Evolutionary conservation across 345 rosid species (phyloP).

Genomic region (Corchorus olitorius): DNA sequence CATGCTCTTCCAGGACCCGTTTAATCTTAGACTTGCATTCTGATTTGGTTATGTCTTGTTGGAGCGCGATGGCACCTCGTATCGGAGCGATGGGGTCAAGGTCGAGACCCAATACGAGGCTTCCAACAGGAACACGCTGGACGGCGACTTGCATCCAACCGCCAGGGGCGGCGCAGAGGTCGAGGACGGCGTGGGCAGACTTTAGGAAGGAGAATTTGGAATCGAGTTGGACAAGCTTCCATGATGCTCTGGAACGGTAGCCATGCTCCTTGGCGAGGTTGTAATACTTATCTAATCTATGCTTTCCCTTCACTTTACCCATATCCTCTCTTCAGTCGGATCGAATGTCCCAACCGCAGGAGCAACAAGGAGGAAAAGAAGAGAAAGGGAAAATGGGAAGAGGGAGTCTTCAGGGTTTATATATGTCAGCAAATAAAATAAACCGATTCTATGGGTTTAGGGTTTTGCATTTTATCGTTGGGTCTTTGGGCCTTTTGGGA

Average conservation of each 20-base stretch:
- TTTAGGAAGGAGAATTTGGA: constrained; percentile 65
- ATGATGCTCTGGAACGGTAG: constrained; percentile 90
- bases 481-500: neutral
- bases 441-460: neutral
- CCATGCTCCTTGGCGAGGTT: constrained; percentile 89
- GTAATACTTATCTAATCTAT: constrained; percentile 81
- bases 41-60: constrained; percentile 78
- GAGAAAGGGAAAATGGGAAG: neutral
- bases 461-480: neutral
- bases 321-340: constrained; percentile 24
- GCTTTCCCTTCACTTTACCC: constrained; percentile 85
- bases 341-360: neutral
- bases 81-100: constrained; percentile 68
- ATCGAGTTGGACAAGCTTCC: constrained; percentile 87
- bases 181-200: constrained; percentile 74
- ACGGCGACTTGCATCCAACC: constrained; percentile 99
- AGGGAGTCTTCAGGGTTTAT: neutral
- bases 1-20: constrained; percentile 65
- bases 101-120: constrained; percentile 89
- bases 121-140: constrained; percentile 84
- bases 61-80: constrained; percentile 67
- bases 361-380: neutral
- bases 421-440: neutral
- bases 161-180: constrained; percentile 96
- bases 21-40: constrained; percentile 75